These are phyloP conservation scores for Yarrowia phangngaensis DNA, from an alignment of 805 yeast species.

Conservation along the genomic window DNA sequence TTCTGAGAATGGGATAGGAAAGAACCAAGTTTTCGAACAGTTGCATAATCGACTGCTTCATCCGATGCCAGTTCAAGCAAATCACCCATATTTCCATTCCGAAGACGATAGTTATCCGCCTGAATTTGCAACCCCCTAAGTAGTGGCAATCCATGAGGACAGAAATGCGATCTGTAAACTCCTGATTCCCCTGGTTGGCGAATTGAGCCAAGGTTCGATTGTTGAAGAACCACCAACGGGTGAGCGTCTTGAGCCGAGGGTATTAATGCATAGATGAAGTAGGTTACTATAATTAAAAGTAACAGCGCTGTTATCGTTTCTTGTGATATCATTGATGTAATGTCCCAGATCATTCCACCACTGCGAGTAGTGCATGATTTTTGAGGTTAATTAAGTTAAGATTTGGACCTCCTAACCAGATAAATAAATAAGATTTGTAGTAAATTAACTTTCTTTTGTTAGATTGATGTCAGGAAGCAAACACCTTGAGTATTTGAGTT, in stretches of 20 bases:
- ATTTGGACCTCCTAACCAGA: too few species aligned
- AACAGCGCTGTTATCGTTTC: slow-evolving; percentile 3
- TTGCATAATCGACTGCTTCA: not conserved
- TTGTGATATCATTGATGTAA: slow-evolving; percentile 8
- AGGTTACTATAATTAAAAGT: not conserved
- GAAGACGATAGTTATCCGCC: slow-evolving; percentile 37
- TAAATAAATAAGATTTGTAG: too few species aligned
- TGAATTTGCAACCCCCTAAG: slow-evolving; percentile 62
- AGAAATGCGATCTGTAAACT: slow-evolving; percentile 65
- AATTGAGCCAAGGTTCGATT: slow-evolving; percentile 61
- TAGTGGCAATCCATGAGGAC: slow-evolving; percentile 67
- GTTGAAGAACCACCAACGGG: slow-evolving; percentile 43
- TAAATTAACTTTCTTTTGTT: too few species aligned
- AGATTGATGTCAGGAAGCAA: too few species aligned
- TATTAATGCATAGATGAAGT: slow-evolving; percentile 29
- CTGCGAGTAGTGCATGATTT: too few species aligned
- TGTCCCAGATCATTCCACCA: too few species aligned
- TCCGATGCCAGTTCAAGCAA: slow-evolving; percentile 49
- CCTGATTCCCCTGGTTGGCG: slow-evolving; percentile 70
- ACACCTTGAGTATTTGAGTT: too few species aligned
- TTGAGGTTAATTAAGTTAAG: too few species aligned
- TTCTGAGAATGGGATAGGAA: slow-evolving; percentile 16
- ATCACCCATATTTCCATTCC: slow-evolving; percentile 75
- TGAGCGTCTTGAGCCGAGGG: slow-evolving; percentile 40
- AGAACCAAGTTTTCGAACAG: slow-evolving; percentile 7